phyloP scores from a whole-genome alignment of 2,329 filamentous ascomycete species.

The Cladosporium sp. region DNA sequence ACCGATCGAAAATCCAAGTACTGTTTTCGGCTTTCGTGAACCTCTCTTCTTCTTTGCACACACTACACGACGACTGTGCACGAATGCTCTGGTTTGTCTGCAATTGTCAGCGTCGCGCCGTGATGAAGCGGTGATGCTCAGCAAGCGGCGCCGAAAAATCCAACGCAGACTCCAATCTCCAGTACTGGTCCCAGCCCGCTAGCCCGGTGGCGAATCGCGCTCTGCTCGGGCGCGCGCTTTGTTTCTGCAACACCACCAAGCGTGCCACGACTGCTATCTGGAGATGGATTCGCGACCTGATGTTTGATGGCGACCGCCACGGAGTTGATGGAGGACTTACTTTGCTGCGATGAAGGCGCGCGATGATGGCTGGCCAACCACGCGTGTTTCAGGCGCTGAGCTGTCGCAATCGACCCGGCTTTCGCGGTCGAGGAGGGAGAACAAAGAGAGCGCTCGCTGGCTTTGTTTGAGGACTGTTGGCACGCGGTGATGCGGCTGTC shows the following conservation, averaged over 20 bases:
- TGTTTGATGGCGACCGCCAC: neutral
- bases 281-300: neutral
- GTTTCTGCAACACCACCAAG: neutral
- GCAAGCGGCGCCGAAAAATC: conserved; percentile 13
- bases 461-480: neutral
- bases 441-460: neutral
- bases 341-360: conserved; percentile 3
- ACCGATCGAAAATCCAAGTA: too few species aligned
- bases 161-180: conserved; percentile 15
- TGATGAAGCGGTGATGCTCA: conserved; percentile 10
- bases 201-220: conserved; percentile 19
- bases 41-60: conserved; percentile 5
- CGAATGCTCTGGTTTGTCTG: conserved; percentile 2
- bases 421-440: neutral
- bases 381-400: conserved; percentile 5
- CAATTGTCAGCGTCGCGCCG: neutral
- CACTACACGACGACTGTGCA: neutral
- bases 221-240: conserved; percentile 14
- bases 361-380: conserved; percentile 15
- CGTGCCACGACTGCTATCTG: neutral
- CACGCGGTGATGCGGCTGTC: neutral
- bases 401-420: conserved; percentile 5
- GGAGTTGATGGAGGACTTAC: conserved; percentile 6
- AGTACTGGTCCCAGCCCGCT: conserved; percentile 12
- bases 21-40: neutral